Evolutionary conservation across 2,329 filamentous ascomycete species (phyloP), one percentile per base, ranked within the genome.

Genomic region (Elsinoe necatrix): DNA sequence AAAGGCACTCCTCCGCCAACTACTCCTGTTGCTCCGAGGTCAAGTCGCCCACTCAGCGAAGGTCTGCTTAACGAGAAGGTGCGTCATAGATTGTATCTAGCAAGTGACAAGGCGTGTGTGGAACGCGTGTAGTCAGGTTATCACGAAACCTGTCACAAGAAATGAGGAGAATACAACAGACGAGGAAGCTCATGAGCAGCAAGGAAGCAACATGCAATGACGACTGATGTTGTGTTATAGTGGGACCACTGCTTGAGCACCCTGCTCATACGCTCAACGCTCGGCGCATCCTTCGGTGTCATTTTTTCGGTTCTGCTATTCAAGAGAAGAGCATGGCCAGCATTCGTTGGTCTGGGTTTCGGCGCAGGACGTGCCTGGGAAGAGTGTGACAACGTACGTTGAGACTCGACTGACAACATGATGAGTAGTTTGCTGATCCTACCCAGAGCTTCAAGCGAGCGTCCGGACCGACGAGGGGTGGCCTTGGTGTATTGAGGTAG

Each of bases 181-280:
- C 9, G 4, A 9, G 9, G 27, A 29, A 9, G 27, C 27, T 29
- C 27, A 29, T 29, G 9, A 4, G 27, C 27, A 9, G 27, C 4
- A 29, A 29, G 27, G 27, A 4, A 29, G 27, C 27, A 9, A 29
- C 27, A 29, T 9, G 9, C 4, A 29, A 29, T 29, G 27, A 9
- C 27, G 27, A 29, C 63, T 65, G 60, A 71, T 63, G 61, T 27
- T 27, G 4, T 57, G 31, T 47, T 61, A 41, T 57, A 98, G 93
- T 98, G 93, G 93, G 93, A 98, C 73, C 92, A 88, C 77, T 96
- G 93, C 76, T 85, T 98, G 66, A 97, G 93, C 66, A 96, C 95
- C 70, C 83, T 96, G 74, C 83, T 98, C 71, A 95, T 98, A 80
- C 91, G 95, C 75, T 97, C 92, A 63, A 86, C 88, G 57, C 86